Conservation (phyloP, 2,329 filamentous ascomycete species). For the Exophiala mesophila region DNA sequence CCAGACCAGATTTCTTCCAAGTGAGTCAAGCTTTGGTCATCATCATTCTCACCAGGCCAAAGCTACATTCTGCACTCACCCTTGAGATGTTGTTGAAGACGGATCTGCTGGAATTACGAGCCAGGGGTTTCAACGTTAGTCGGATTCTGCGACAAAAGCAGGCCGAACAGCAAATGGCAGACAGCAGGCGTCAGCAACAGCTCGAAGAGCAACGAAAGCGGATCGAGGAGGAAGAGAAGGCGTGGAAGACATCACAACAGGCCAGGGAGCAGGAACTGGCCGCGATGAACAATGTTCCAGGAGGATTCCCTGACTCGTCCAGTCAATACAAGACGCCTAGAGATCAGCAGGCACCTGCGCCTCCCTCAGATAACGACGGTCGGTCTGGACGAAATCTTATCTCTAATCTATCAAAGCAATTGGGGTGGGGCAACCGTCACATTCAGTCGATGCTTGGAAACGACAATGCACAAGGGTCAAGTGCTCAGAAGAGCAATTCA, state of each 20-base stretch:
- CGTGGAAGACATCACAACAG: constrained; percentile 42
- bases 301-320: constrained; percentile 65
- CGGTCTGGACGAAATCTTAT: constrained; percentile 57
- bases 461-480: neutral
- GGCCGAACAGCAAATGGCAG: constrained; percentile 79
- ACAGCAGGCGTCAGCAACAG: constrained; percentile 71
- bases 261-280: neutral
- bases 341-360: constrained; percentile 26
- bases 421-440: constrained; percentile 54
- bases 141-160: constrained; percentile 85
- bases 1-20: constrained; percentile 78
- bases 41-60: constrained; percentile 73
- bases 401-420: constrained; percentile 60
- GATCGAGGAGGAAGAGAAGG: constrained; percentile 56
- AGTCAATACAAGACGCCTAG: constrained; percentile 28
- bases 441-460: constrained; percentile 33
- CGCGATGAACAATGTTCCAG: constrained; percentile 56
- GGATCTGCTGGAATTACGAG: constrained; percentile 73
- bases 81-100: constrained; percentile 87
- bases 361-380: constrained; percentile 30
- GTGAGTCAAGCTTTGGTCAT: constrained; percentile 82
- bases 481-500: constrained; percentile 11
- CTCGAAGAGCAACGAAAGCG: constrained; percentile 67
- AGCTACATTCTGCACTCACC: constrained; percentile 82
- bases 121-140: constrained; percentile 93